Evolutionary conservation across 176 grass and related monocot genomes (phyloP).

Genomic region (Carex pumila): DNA sequence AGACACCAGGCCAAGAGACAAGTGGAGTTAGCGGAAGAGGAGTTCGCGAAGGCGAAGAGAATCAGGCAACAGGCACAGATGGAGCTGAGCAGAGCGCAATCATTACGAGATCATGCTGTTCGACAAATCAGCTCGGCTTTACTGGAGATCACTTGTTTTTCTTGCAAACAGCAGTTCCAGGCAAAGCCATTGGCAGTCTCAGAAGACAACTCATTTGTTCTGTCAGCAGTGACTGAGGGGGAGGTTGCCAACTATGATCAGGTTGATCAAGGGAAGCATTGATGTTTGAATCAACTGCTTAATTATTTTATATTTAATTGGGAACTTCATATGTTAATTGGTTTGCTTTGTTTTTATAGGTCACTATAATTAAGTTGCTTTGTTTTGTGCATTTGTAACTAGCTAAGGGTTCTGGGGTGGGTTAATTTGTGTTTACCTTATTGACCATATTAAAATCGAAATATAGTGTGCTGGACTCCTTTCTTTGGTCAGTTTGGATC

Average conservation of each 20-base stretch:
- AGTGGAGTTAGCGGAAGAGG: constrained; percentile 52
- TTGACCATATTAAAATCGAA: neutral
- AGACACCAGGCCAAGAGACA: constrained; percentile 46
- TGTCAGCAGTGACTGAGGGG: constrained; percentile 19
- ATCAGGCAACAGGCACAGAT: constrained; percentile 55
- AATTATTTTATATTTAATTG: neutral
- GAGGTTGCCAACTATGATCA: constrained; percentile 18
- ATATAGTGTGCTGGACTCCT: neutral
- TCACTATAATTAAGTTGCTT: neutral
- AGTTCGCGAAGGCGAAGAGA: constrained; percentile 55
- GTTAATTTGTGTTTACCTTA: neutral
- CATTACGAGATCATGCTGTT: constrained; percentile 52
- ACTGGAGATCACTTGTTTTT: constrained; percentile 71
- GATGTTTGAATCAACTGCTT: neutral
- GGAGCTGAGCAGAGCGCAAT: constrained; percentile 63
- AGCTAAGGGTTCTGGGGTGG: neutral
- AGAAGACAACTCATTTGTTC: constrained; percentile 17
- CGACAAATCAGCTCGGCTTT: constrained; percentile 35
- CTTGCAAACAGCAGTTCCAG: constrained; percentile 50
- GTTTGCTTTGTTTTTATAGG: neutral
- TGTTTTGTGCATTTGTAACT: constrained; percentile 23
- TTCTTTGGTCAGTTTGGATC: neutral
- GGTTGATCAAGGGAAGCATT: constrained; percentile 14
- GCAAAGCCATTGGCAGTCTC: constrained; percentile 23
- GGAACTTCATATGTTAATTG: neutral